These are phyloP conservation scores for Phaeotremella skinneri DNA, from an alignment of 768 basidiomycete species.

Conservation along the genomic window DNA sequence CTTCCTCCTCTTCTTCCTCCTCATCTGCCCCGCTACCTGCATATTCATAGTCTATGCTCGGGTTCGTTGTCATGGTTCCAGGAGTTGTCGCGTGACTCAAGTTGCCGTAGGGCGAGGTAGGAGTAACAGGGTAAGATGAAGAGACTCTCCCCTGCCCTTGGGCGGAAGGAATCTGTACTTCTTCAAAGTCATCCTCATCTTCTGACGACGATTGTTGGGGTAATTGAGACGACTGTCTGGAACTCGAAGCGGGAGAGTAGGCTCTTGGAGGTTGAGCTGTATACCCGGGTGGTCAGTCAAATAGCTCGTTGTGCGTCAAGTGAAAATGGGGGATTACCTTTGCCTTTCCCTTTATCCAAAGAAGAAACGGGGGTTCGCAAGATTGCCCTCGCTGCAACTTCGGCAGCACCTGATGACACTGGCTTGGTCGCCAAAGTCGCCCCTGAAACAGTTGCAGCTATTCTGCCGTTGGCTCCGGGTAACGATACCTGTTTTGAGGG, in stretches of 20 bases:
- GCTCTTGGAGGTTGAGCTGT: background rate
- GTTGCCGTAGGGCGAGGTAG: constrained; percentile 19
- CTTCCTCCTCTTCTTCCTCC: constrained; percentile 24
- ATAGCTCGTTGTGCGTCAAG: background rate
- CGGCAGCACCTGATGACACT: background rate
- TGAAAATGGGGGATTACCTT: constrained; percentile 4
- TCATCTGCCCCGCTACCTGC: constrained; percentile 21
- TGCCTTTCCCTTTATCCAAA: constrained; percentile 18
- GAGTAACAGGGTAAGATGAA: constrained; percentile 33
- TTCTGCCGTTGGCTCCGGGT: background rate
- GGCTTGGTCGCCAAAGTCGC: background rate
- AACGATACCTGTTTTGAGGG: background rate
- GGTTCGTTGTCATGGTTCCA: constrained; percentile 23
- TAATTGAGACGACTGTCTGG: background rate
- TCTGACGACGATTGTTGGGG: constrained; percentile 10
- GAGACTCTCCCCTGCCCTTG: constrained; percentile 25
- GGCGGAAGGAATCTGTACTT: constrained; percentile 35
- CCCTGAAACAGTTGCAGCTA: background rate
- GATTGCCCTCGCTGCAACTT: background rate
- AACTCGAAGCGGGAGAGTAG: background rate
- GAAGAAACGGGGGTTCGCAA: constrained; percentile 6
- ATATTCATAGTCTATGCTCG: constrained; percentile 33
- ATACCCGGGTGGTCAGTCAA: background rate
- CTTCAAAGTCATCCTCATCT: constrained; percentile 46
- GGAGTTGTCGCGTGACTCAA: constrained; percentile 18